Evolutionary conservation across 2,329 filamentous ascomycete species (phyloP).

Genomic region (Epicoccum sorghinum): DNA sequence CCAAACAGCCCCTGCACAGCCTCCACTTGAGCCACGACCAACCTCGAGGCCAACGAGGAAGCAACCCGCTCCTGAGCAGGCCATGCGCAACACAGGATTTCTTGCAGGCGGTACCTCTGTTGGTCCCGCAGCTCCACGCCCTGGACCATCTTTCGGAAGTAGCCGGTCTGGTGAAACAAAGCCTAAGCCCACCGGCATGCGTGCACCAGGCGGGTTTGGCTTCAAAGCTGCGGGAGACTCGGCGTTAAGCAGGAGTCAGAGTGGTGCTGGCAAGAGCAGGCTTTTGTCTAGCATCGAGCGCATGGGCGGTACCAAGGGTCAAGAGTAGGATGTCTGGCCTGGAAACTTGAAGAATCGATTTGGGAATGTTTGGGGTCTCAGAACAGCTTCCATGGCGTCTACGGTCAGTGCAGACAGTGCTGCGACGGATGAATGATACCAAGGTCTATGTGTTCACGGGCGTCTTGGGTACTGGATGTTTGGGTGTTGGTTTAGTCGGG

Average conservation of each 20-base stretch:
- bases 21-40: constrained; percentile 13
- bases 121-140: constrained; percentile 22
- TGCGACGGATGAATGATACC: constrained; percentile 6
- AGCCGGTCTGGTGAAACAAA: constrained; percentile 34
- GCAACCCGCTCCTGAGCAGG: constrained; percentile 24
- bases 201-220: constrained; percentile 59
- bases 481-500: neutral
- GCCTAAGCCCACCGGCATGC: constrained; percentile 62
- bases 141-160: constrained; percentile 34
- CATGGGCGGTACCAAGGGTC: constrained; percentile 67
- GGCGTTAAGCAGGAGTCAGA: constrained; percentile 43
- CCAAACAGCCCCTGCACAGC: constrained; percentile 41
- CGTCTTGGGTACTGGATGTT: constrained; percentile 1
- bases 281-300: constrained; percentile 87
- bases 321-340: constrained; percentile 27
- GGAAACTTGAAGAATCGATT: constrained; percentile 5
- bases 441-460: neutral
- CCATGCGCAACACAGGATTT: constrained; percentile 42
- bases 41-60: constrained; percentile 20
- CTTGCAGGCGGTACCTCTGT: constrained; percentile 32
- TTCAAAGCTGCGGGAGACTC: constrained; percentile 33
- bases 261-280: constrained; percentile 62
- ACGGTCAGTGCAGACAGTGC: constrained; percentile 3
- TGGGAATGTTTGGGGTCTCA: constrained; percentile 6
- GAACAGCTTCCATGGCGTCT: constrained; percentile 9